These are phyloP conservation scores for Trypanosoma cruzi DNA, from an alignment of 208 protist genomes.

Conservation along the genomic window DNA sequence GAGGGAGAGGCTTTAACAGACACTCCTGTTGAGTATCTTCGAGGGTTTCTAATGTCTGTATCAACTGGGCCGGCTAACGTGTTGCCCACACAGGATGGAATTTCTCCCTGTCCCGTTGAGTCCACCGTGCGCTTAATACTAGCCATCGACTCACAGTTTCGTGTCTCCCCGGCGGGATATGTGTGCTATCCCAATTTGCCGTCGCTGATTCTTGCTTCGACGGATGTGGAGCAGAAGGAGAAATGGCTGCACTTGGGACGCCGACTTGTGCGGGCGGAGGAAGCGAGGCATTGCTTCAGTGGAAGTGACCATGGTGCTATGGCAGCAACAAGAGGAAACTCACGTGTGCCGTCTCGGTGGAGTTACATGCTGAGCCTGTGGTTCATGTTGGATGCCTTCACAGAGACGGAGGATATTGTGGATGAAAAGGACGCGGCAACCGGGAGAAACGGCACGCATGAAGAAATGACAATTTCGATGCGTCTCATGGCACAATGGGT, in stretches of 20 bases:
- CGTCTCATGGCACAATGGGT: conserved; percentile 21
- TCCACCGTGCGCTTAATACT: conserved; percentile 52
- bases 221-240: conserved; percentile 13
- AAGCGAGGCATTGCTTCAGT: neutral
- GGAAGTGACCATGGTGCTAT: neutral
- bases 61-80: neutral
- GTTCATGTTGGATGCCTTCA: conserved; percentile 26
- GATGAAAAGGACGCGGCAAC: neutral
- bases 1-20: neutral
- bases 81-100: neutral
- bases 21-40: neutral
- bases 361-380: conserved; percentile 31
- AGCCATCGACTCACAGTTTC: conserved; percentile 59
- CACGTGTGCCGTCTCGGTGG: neutral
- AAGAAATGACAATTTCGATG: neutral
- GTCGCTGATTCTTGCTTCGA: conserved; percentile 46
- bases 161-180: conserved; percentile 39
- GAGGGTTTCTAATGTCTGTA: conserved; percentile 1
- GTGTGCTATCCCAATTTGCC: conserved; percentile 68
- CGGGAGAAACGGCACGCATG: too few relatives aligned
- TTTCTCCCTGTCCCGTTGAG: conserved; percentile 8
- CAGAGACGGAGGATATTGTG: conserved; percentile 9
- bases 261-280: conserved; percentile 8
- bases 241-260: conserved; percentile 10
- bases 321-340: neutral